These are phyloP conservation scores for Gyrodon lividus DNA, from an alignment of 768 basidiomycete genomes.

Conservation along the genomic window DNA sequence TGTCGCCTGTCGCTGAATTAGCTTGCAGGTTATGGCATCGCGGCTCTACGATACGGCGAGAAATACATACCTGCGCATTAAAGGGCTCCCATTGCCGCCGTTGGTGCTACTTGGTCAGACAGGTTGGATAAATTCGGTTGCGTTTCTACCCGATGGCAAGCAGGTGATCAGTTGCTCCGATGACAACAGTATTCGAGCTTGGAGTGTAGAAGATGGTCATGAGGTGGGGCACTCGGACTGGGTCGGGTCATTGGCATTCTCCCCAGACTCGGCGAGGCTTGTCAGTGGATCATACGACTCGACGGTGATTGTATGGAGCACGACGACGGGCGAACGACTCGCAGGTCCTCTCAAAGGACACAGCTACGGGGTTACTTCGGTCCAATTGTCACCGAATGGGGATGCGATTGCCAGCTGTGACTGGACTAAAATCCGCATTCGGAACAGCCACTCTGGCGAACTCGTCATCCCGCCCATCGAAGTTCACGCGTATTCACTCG, in stretches of 20 bases:
- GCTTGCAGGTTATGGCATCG: too few relatives aligned
- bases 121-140: constrained; percentile 4
- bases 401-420: constrained; percentile 3
- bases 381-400: constrained; percentile 5
- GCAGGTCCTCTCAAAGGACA: constrained; percentile 2
- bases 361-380: neutral
- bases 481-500: neutral
- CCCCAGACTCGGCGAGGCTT: too few relatives aligned
- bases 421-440: neutral
- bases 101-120: neutral
- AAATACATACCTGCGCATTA: too few relatives aligned
- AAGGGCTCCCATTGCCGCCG: too few relatives aligned
- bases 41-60: too few relatives aligned
- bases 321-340: neutral
- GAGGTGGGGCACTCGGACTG: neutral
- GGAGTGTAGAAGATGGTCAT: neutral
- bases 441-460: neutral
- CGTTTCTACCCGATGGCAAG: constrained; percentile 11
- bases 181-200: constrained; percentile 11
- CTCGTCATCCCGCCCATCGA: neutral
- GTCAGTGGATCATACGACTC: too few relatives aligned
- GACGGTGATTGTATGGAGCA: constrained; percentile 1
- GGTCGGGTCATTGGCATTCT: too few relatives aligned
- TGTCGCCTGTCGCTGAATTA: too few relatives aligned
- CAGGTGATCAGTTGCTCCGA: constrained; percentile 4